Percentiles rank a stretch among this genome's conserved stretches.
Evolutionary conservation across 2,329 filamentous ascomycete species (phyloP).

Genomic region (Cercospora sesami): DNA sequence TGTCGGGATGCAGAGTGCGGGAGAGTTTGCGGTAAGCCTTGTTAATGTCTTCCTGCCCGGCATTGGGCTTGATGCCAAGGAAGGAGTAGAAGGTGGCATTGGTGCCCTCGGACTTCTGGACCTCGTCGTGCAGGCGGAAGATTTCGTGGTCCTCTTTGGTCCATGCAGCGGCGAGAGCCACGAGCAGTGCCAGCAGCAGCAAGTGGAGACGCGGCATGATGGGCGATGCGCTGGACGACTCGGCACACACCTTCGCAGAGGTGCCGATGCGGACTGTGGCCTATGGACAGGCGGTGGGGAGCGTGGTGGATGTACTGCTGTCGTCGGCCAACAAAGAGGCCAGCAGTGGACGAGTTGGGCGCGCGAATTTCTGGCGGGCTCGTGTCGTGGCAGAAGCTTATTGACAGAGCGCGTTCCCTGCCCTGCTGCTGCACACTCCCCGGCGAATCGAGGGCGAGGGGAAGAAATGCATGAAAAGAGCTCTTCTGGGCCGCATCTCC

Average conservation of each 20-base stretch:
- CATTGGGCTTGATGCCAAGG: slow-evolving; percentile 71
- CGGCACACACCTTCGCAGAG: neutral
- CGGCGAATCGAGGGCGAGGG: neutral
- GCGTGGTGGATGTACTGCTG: neutral
- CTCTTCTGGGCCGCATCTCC: neutral
- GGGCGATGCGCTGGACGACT: slow-evolving; percentile 39
- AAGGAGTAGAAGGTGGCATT: slow-evolving; percentile 93
- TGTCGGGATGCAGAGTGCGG: slow-evolving; percentile 85
- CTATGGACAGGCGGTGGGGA: neutral
- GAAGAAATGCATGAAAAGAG: slow-evolving; percentile 1
- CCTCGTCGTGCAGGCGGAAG: slow-evolving; percentile 89
- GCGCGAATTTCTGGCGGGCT: neutral
- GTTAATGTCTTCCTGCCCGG: slow-evolving; percentile 83
- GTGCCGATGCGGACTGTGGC: slow-evolving; percentile 4
- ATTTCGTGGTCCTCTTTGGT: slow-evolving; percentile 98
- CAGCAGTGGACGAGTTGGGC: slow-evolving; percentile 7
- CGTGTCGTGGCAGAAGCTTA: slow-evolving; percentile 10
- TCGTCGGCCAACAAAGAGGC: neutral
- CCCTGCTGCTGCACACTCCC: neutral
- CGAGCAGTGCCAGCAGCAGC: slow-evolving; percentile 67
- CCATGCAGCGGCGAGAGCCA: slow-evolving; percentile 72
- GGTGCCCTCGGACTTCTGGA: slow-evolving; percentile 70
- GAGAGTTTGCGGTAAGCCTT: slow-evolving; percentile 92
- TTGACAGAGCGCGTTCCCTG: neutral
- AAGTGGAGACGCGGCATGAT: slow-evolving; percentile 70